Base-by-base conservation (phyloP, 176 grass and related monocot genomes). In the Rhipidocladum racemiflorum region DNA sequence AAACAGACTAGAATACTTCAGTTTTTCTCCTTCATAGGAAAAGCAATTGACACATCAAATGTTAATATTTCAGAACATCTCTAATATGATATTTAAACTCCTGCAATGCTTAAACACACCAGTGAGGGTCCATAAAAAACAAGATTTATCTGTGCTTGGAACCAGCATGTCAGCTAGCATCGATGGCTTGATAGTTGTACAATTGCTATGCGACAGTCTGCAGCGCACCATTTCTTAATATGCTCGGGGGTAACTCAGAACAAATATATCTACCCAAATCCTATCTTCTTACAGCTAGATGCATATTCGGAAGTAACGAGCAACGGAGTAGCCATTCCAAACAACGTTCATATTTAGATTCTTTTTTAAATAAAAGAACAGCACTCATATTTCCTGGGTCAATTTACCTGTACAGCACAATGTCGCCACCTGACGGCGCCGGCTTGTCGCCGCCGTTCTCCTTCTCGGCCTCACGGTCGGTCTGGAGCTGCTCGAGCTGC, bases 401-500 rank as follows among this genome's bases (percentile, higher is more conserved):
- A 20, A 59, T 79, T 80, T 95, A 95, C 95, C 92, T 95, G 92
- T 99, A 93, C 56, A 99, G 80, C 35, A 99, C 92, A 69, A 99
- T 81, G 43, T 99, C 92, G 60, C 68, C 94, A 14, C 80, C 92
- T 13, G 89, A 72, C 38, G 92, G 85, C 10, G 87, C 65, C 20
- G 68, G 66, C 48, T 91, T 91, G 43, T 92, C 88, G 7, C 88
- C 72, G 18, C 53, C 86, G 44, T 71, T 74, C 25, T 84, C 85
- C 87, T 80, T 79, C 28, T 88, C 82, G 23, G 80, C 79, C 8
- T 93, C 91, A 3, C 76, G 90, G 78, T 88, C 85, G 4, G 85
- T 95, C 80, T 93, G 89, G 50, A 99, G 96, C 80, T 95, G 92
- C 85, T 99, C 87, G 27, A 99, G 93, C 86, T 99, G 96, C 65